These are phyloP conservation scores for Cryptosporidium andersoni DNA, from an alignment of 169 alveolate species.

Conservation along the genomic window DNA sequence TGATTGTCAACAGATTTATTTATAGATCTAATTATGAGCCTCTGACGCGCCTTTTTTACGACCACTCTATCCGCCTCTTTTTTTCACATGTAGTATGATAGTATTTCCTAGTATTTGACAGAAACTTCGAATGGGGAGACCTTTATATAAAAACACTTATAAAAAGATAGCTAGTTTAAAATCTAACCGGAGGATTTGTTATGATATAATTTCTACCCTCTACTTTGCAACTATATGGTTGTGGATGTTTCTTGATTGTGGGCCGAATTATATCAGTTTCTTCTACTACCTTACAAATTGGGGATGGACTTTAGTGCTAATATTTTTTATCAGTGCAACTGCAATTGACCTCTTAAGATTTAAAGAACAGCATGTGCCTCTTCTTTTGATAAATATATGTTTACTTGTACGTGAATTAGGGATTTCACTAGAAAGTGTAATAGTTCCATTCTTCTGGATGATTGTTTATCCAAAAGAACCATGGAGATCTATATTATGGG, in stretches of 20 bases:
- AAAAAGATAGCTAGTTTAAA: background rate
- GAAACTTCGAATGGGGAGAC: background rate
- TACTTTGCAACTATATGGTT: slow-evolving; percentile 35
- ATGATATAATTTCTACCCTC: slow-evolving; percentile 10
- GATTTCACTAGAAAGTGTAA: slow-evolving; percentile 61
- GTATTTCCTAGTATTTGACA: background rate
- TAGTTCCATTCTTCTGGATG: slow-evolving; percentile 66
- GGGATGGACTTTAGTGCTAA: slow-evolving; percentile 57
- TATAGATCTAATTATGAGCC: background rate
- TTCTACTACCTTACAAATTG: slow-evolving; percentile 64
- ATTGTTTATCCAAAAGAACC: slow-evolving; percentile 66
- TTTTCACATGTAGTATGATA: background rate
- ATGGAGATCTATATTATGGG: slow-evolving; percentile 64
- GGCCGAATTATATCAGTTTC: slow-evolving; percentile 59
- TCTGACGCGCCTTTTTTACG: too few species aligned
- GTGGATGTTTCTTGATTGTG: slow-evolving; percentile 67
- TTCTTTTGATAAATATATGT: slow-evolving; percentile 32
- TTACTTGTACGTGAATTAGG: slow-evolving; percentile 50
- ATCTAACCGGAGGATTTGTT: slow-evolving; percentile 28
- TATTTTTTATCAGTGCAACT: slow-evolving; percentile 44
- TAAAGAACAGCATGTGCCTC: slow-evolving; percentile 25
- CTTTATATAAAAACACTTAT: background rate
- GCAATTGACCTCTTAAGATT: slow-evolving; percentile 38
- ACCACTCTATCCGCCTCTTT: background rate
- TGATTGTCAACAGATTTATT: background rate